Evolutionary conservation across 2,329 filamentous ascomycete genomes (phyloP), one percentile per base, ranked within the genome.

Genomic region (Tricladium varicosporioides): DNA sequence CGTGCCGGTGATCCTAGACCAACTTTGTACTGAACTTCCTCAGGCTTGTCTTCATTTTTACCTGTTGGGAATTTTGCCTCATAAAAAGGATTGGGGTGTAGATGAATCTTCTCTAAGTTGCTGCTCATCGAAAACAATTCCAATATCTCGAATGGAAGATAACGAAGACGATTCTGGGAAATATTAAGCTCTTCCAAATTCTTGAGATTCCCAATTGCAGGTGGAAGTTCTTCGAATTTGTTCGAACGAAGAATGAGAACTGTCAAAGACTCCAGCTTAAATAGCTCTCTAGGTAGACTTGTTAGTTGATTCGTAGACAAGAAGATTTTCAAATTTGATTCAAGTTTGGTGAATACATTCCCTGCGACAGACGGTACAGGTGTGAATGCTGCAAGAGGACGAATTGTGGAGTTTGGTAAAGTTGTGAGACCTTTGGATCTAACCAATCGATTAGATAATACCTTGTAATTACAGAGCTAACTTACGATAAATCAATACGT

Each of bases 221-320:
- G 74, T 1, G 88, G 84, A 2, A 91, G 72, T 65, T 87, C 80
- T 0, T 72, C 73, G 13, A 91, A 76, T 19, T 77, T 70, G 64
- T 90, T 90, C 58, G 78, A 81, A 36, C 88, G 82, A 14, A 91
- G 75, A 63, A 81, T 89, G 11, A 91, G 78, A 14, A 85, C 80
- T 0, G 82, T 85, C 31, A 91, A 74, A 63, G 83, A 75, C 18
- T 83, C 74, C 2, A 91, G 72, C 48, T 81, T 77, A 65, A 88
- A 87, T 2, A 91, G 70, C 48, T 82, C 80, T 1, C 76, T 74
- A 0, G 88, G 87, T 1, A 89, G 73, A 13, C 73, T 72, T 2
- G 69, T 71, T 3, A 91, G 75, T 0, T 70, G 68, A 65, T 91
- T 91, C 52, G 75, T 76, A 11, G 80, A 79, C 13, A 91, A 73